phyloP scores from a whole-genome alignment of 805 yeast genomes.

The Metschnikowia corniflorae region DNA sequence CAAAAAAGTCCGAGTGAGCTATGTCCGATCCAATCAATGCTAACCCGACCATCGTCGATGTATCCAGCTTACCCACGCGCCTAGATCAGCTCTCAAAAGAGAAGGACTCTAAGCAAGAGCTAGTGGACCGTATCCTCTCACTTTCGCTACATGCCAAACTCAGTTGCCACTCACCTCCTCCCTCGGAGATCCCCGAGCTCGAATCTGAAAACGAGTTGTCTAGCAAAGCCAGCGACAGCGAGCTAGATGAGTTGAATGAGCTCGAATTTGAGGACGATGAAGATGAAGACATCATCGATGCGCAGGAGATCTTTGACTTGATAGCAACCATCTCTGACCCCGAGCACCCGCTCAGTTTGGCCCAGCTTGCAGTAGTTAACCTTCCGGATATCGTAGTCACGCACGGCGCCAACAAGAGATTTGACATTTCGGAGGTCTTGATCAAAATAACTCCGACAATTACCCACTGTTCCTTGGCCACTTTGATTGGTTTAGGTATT shows the following conservation, averaged over 20 bases:
- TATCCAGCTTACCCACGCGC: slow-evolving; percentile 73
- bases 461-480: slow-evolving; percentile 95
- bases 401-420: slow-evolving; percentile 44
- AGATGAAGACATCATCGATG: slow-evolving; percentile 64
- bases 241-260: slow-evolving; percentile 23
- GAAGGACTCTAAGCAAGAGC: slow-evolving; percentile 16
- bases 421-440: slow-evolving; percentile 64
- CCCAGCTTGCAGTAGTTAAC: slow-evolving; percentile 91
- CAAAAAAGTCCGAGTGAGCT: too few relatives aligned
- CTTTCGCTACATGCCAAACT: slow-evolving; percentile 24
- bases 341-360: slow-evolving; percentile 93
- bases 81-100: slow-evolving; percentile 16
- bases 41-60: slow-evolving; percentile 81
- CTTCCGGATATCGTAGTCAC: slow-evolving; percentile 71
- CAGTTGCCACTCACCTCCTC: slow-evolving; percentile 1
- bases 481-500: slow-evolving; percentile 91
- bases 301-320: slow-evolving; percentile 64
- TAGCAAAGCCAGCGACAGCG: slow-evolving; percentile 6
- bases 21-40: slow-evolving; percentile 89
- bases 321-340: slow-evolving; percentile 56
- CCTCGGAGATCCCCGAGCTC: slow-evolving; percentile 25
- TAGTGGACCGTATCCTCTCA: slow-evolving; percentile 29
- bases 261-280: slow-evolving; percentile 30
- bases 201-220: slow-evolving; percentile 14
- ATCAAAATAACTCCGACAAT: slow-evolving; percentile 94